Percentiles rank a stretch among this genome's conserved stretches.
Conservation (phyloP, 306 rosid genomes). For the Vigna radiata region DNA sequence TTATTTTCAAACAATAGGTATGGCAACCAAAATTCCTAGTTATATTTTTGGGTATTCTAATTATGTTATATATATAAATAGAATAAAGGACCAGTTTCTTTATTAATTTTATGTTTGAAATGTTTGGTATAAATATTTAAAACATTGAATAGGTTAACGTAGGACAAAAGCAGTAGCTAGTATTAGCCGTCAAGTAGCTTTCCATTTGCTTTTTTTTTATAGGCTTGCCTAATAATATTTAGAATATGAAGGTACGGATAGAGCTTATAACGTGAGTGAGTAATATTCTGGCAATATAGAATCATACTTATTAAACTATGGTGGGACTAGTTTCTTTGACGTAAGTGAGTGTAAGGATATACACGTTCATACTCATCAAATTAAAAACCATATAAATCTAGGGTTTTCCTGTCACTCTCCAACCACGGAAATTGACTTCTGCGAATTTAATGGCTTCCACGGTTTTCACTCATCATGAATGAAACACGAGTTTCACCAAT, state of each 20-base stretch:
- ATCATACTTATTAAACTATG: background rate
- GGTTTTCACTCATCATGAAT: background rate
- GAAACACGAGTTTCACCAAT: background rate
- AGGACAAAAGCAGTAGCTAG: background rate
- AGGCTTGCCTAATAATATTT: slow-evolving; percentile 6
- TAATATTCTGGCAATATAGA: background rate
- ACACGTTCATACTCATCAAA: background rate
- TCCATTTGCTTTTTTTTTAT: background rate
- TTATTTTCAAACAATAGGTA: too few species aligned
- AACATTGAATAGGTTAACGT: background rate
- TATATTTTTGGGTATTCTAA: too few species aligned
- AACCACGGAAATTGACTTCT: background rate
- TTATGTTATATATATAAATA: too few species aligned
- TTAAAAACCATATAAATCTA: background rate
- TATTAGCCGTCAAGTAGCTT: background rate
- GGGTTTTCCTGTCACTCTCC: background rate
- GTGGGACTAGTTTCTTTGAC: background rate
- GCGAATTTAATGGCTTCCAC: background rate
- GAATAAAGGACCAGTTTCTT: too few species aligned
- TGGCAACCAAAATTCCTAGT: too few species aligned
- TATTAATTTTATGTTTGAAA: too few species aligned
- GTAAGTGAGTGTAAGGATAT: background rate
- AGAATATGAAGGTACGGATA: background rate
- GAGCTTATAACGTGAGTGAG: background rate
- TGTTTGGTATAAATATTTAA: too few species aligned